Percentiles rank a stretch among this genome's conserved stretches.
Evolutionary conservation across 305 asterid species (phyloP).

Genomic region (Plantago rigida): DNA sequence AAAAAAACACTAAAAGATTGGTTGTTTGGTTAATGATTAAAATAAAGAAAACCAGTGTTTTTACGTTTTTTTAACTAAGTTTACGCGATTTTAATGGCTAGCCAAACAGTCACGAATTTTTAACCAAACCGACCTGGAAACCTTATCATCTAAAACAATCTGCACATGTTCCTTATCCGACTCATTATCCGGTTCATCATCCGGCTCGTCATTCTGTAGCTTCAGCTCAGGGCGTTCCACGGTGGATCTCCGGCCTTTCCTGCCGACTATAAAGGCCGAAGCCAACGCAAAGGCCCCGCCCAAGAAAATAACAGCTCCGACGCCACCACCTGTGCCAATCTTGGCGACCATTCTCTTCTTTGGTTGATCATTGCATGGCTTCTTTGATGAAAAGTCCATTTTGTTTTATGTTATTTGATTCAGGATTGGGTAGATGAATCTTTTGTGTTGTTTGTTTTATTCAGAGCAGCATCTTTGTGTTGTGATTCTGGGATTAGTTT

Average conservation of each 20-base stretch:
- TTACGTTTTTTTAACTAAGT: background rate
- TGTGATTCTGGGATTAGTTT: too few relatives aligned
- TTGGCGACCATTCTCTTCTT: constrained; percentile 31
- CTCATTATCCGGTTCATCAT: background rate
- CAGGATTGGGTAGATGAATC: too few relatives aligned
- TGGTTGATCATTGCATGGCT: constrained; percentile 7
- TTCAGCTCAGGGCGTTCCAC: background rate
- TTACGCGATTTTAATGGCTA: background rate
- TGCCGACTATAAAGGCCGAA: constrained; percentile 34
- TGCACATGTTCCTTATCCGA: background rate
- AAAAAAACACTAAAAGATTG: background rate
- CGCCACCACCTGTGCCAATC: constrained; percentile 33
- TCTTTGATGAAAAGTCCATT: constrained; percentile 28
- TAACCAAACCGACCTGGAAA: constrained; percentile 31
- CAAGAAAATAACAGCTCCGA: constrained; percentile 47
- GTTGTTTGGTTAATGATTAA: too few relatives aligned
- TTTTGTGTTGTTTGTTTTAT: too few relatives aligned
- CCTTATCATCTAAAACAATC: constrained; percentile 11
- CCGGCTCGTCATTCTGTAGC: constrained; percentile 11
- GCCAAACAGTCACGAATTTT: background rate
- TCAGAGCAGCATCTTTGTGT: too few relatives aligned
- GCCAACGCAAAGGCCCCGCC: constrained; percentile 56
- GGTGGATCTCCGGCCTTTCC: constrained; percentile 26
- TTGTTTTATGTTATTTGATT: background rate
- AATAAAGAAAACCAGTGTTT: too few relatives aligned